These are phyloP conservation scores for Tricholoma bakamatsutake DNA, from an alignment of 768 basidiomycete species.

Conservation along the genomic window DNA sequence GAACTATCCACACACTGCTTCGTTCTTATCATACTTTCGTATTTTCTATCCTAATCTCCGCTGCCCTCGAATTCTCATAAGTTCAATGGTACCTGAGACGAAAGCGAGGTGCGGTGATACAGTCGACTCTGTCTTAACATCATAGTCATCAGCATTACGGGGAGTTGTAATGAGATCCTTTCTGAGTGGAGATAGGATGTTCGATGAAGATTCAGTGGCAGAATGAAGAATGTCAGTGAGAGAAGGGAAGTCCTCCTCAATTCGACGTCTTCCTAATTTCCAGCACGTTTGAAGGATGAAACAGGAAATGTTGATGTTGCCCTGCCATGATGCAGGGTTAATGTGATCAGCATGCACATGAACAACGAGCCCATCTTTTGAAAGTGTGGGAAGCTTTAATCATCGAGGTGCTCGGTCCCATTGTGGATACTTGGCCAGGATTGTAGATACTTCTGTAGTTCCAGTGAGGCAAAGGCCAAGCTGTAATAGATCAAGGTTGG, in stretches of 20 bases:
- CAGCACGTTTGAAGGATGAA: conserved; percentile 25
- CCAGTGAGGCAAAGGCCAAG: conserved; percentile 22
- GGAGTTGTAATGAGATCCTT: not conserved
- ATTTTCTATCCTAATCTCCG: no score
- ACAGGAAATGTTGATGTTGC: conserved; percentile 20
- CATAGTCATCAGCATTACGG: conserved; percentile 1
- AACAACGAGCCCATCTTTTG: conserved; percentile 17
- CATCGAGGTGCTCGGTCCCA: conserved; percentile 20
- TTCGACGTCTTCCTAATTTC: conserved; percentile 19
- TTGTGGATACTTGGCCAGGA: no score
- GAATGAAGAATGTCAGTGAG: conserved; percentile 12
- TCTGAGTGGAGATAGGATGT: conserved; percentile 13
- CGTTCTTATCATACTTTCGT: no score
- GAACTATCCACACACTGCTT: no score
- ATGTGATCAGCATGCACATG: conserved; percentile 25
- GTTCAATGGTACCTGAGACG: no score
- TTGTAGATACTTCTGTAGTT: conserved; percentile 20
- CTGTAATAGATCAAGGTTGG: conserved; percentile 22
- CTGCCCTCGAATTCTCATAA: no score
- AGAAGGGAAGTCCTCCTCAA: conserved; percentile 19
- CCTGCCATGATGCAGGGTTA: conserved; percentile 28
- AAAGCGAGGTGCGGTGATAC: no score
- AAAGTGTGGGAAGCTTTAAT: conserved; percentile 23
- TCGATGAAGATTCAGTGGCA: not conserved
- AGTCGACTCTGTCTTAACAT: no score